A percentile compares a stretch with the other conserved stretches of the same genome.
phyloP scores from a whole-genome alignment of 129 eudicot species.

The Mikania micrantha region DNA sequence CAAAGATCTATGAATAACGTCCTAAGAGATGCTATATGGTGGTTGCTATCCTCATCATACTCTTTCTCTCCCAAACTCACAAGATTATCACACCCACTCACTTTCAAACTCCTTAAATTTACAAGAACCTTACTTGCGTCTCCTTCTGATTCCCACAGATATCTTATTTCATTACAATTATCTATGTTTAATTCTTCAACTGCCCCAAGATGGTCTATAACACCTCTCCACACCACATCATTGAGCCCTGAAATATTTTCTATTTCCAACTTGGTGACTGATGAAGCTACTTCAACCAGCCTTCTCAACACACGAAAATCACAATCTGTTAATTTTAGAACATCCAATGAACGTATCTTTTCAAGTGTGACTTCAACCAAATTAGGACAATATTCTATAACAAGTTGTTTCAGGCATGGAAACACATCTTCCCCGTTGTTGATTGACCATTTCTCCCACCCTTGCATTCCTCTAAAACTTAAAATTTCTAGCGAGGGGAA shows the following conservation, averaged over 20 bases:
- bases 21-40: constrained; percentile 9
- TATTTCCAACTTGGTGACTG: not conserved
- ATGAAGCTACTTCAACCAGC: not conserved
- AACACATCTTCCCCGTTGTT: not conserved
- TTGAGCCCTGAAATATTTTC: not conserved
- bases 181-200: not conserved
- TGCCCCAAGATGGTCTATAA: not conserved
- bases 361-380: constrained; percentile 3
- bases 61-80: no score
- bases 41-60: not conserved
- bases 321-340: not conserved
- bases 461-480: constrained; percentile 18
- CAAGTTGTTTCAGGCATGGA: not conserved
- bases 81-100: not conserved
- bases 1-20: not conserved
- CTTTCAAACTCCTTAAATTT: constrained; percentile 6
- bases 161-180: not conserved
- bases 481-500: constrained; percentile 34
- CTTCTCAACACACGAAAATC: constrained; percentile 6
- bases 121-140: not conserved
- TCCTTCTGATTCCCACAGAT: constrained; percentile 7
- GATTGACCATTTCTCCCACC: constrained; percentile 31
- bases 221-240: constrained; percentile 9
- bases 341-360: not conserved
- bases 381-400: not conserved